Evolutionary conservation across 768 basidiomycete species (phyloP).

Genomic region (Agrocybe praecox): DNA sequence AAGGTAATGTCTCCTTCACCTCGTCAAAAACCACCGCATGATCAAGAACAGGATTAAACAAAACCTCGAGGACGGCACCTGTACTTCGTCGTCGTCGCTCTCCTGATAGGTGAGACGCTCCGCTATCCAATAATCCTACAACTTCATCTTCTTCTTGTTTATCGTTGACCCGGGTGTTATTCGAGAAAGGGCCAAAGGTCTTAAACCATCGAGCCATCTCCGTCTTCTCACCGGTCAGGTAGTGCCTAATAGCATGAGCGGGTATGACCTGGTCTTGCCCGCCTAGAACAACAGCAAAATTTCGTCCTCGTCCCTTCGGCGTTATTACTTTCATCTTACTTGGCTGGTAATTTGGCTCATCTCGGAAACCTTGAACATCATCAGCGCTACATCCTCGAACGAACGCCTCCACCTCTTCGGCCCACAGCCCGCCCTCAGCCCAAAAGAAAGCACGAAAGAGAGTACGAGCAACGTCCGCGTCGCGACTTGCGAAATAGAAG

Average conservation of each 20-base stretch:
- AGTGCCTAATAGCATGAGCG: constrained; percentile 32
- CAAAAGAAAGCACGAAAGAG: constrained; percentile 68
- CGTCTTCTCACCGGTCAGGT: constrained; percentile 33
- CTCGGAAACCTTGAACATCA: background rate
- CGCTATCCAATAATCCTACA: background rate
- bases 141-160: background rate
- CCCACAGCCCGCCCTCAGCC: constrained; percentile 63
- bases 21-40: constrained; percentile 45
- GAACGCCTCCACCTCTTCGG: constrained; percentile 48
- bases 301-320: constrained; percentile 16
- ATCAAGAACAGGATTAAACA: constrained; percentile 38
- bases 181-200: constrained; percentile 5
- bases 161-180: constrained; percentile 2
- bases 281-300: constrained; percentile 35
- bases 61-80: constrained; percentile 30
- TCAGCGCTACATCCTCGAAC: constrained; percentile 8
- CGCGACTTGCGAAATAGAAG: constrained; percentile 69
- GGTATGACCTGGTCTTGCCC: constrained; percentile 45
- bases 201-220: constrained; percentile 24
- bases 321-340: background rate
- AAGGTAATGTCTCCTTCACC: constrained; percentile 22
- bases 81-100: background rate
- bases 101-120: background rate
- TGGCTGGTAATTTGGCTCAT: background rate
- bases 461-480: constrained; percentile 61